Evolutionary conservation across 345 rosid genomes (phyloP).

Genomic region (Aurinia saxatilis): DNA sequence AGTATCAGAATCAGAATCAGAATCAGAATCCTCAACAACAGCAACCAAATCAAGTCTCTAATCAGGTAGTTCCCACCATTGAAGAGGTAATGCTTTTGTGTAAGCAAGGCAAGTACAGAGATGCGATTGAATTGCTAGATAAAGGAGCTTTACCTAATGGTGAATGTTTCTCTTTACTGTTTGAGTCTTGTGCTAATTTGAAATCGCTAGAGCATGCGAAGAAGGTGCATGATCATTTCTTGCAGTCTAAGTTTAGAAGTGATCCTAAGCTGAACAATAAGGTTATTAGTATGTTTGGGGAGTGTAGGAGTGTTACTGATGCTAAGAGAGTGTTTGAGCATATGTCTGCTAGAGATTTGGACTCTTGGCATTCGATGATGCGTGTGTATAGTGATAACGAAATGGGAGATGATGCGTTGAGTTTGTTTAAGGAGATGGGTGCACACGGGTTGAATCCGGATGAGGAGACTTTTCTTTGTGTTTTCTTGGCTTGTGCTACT

Average conservation of each 20-base stretch:
- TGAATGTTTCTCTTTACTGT: constrained; percentile 40
- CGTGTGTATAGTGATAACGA: constrained; percentile 50
- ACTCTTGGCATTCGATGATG: constrained; percentile 71
- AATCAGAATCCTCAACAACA: constrained; percentile 24
- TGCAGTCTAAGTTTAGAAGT: constrained; percentile 47
- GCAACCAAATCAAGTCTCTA: constrained; percentile 33
- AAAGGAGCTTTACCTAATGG: constrained; percentile 54
- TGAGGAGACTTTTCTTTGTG: constrained; percentile 48
- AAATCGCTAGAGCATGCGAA: constrained; percentile 57
- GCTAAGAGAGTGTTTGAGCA: constrained; percentile 72
- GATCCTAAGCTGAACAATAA: constrained; percentile 48
- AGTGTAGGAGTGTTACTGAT: constrained; percentile 50
- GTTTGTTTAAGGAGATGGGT: constrained; percentile 62
- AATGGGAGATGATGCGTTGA: constrained; percentile 70
- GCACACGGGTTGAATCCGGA: constrained; percentile 41
- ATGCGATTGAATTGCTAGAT: constrained; percentile 56
- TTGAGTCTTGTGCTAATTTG: constrained; percentile 38
- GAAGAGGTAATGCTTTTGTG: constrained; percentile 41
- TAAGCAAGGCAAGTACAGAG: constrained; percentile 47
- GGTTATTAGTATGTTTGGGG: constrained; percentile 58
- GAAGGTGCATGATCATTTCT: constrained; percentile 69
- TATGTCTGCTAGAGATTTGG: constrained; percentile 59
- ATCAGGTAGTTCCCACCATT: constrained; percentile 27
- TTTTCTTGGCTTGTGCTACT: constrained; percentile 56
- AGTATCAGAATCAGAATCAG: constrained; percentile 23